These are phyloP conservation scores for Fraxinus platypoda DNA, from an alignment of 305 asterid species.

Conservation along the genomic window DNA sequence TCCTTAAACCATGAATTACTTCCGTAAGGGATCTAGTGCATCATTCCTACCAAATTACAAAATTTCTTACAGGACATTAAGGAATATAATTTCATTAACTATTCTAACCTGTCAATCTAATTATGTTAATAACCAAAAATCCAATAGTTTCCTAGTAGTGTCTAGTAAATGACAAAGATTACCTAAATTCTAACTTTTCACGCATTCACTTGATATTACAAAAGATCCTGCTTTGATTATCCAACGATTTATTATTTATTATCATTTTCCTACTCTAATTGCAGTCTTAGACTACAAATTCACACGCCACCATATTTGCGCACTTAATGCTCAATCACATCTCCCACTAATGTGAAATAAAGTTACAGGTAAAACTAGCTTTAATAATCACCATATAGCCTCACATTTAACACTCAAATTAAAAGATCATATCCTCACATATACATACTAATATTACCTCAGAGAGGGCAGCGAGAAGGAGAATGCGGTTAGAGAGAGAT, in stretches of 20 bases:
- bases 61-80: not conserved
- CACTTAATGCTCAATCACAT: not conserved
- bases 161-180: not conserved
- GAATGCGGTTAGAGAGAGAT: conserved; percentile 94
- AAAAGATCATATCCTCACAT: not conserved
- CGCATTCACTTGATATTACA: not conserved
- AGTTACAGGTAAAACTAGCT: not conserved
- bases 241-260: not conserved
- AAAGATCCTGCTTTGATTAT: not conserved
- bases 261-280: not conserved
- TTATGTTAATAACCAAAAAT: not conserved
- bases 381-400: not conserved
- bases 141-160: not conserved
- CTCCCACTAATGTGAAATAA: not conserved
- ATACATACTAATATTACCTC: conserved; percentile 48
- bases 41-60: conserved; percentile 16
- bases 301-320: not conserved
- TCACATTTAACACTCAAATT: not conserved
- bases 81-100: not conserved
- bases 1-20: not conserved
- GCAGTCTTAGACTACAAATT: not conserved
- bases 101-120: not conserved
- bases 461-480: conserved; percentile 93
- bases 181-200: not conserved
- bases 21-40: not conserved